A percentile compares a stretch with the other conserved stretches of the same genome.
Conservation (phyloP, 257 asterid genomes). For the Apocynum venetum region DNA sequence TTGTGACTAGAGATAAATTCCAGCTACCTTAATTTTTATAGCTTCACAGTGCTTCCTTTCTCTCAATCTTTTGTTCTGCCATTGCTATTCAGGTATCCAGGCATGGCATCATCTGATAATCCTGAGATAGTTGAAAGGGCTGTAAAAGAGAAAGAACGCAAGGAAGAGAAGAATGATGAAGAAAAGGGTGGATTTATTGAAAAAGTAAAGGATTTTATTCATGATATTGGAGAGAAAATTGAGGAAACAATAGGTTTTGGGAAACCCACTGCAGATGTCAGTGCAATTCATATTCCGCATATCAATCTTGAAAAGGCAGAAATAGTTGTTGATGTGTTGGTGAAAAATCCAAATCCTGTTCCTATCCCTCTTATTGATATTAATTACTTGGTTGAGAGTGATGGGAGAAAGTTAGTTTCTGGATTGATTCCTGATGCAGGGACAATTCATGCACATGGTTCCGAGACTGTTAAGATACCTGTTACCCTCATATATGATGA, state of each 20-base stretch:
- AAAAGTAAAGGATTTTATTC: slow-evolving; percentile 81
- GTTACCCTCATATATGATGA: slow-evolving; percentile 61
- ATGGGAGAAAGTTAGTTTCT: slow-evolving; percentile 75
- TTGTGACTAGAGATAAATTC: not conserved
- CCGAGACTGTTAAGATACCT: slow-evolving; percentile 82
- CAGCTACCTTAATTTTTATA: not conserved
- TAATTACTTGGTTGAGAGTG: slow-evolving; percentile 79
- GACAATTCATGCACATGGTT: slow-evolving; percentile 79
- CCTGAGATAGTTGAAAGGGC: slow-evolving; percentile 50
- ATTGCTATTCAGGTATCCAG: slow-evolving; percentile 21
- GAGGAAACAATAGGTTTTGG: slow-evolving; percentile 89
- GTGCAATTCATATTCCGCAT: slow-evolving; percentile 64
- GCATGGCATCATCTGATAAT: slow-evolving; percentile 61
- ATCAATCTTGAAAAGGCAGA: slow-evolving; percentile 82
- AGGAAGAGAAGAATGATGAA: slow-evolving; percentile 55
- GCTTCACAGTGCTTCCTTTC: not conserved
- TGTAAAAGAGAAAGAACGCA: slow-evolving; percentile 38
- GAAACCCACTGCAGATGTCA: slow-evolving; percentile 91
- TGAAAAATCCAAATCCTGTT: slow-evolving; percentile 78
- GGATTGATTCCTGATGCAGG: slow-evolving; percentile 97
- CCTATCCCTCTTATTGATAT: slow-evolving; percentile 94
- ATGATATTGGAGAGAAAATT: slow-evolving; percentile 85
- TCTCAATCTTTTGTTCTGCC: not conserved
- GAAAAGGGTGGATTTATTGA: slow-evolving; percentile 71
- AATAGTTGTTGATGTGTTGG: slow-evolving; percentile 64